phyloP scores from a whole-genome alignment of 164 flowering plant species.

The Chloranthus sessilifolius region DNA sequence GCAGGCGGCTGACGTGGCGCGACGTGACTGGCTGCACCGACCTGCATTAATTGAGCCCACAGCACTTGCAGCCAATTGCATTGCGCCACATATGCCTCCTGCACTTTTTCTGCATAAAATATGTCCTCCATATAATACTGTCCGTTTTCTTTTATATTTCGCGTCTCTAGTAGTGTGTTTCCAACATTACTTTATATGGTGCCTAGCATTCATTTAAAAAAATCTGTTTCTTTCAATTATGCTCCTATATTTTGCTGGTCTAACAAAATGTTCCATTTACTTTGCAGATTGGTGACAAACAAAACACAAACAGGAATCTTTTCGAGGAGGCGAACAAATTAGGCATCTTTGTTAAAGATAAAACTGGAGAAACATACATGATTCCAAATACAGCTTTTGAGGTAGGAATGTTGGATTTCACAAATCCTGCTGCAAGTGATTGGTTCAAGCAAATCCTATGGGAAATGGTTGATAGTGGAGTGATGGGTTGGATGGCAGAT shows the following conservation, averaged over 20 bases:
- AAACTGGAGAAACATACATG: constrained; percentile 60
- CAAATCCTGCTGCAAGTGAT: constrained; percentile 53
- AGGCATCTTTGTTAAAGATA: constrained; percentile 68
- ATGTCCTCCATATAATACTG: too few species aligned
- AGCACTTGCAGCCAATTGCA: too few species aligned
- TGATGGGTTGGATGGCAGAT: constrained; percentile 94
- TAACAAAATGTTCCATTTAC: constrained; percentile 1
- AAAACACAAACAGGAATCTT: constrained; percentile 49
- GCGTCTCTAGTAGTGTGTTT: too few species aligned
- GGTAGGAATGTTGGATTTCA: constrained; percentile 85
- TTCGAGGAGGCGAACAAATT: constrained; percentile 67
- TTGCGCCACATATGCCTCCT: too few species aligned
- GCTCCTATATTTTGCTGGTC: background rate
- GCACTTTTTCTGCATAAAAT: too few species aligned
- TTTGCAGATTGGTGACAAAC: constrained; percentile 52
- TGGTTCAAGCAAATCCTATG: constrained; percentile 75
- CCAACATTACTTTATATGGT: too few species aligned
- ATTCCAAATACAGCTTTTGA: constrained; percentile 83
- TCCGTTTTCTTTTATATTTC: too few species aligned
- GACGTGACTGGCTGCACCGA: too few species aligned
- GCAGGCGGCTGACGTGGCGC: too few species aligned
- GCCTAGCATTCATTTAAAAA: too few species aligned
- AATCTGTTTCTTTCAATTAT: too few species aligned
- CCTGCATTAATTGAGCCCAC: too few species aligned
- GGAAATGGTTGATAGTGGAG: constrained; percentile 80